These are phyloP conservation scores for Pythium periplocum DNA, from an alignment of 352 stramenopile genomes.

Conservation along the genomic window DNA sequence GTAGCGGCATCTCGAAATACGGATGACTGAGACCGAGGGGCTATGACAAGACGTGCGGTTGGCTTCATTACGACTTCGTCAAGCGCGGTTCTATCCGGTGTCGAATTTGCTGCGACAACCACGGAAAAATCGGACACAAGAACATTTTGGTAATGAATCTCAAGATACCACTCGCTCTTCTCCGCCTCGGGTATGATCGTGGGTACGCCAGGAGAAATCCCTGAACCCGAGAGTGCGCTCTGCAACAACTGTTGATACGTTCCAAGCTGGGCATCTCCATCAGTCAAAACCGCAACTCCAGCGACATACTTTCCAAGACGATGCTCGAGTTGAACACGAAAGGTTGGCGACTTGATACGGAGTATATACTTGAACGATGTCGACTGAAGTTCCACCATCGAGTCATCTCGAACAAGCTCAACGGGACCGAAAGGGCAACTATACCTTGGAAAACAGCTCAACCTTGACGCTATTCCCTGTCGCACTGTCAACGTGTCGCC, in stretches of 20 bases:
- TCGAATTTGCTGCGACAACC: slow-evolving; percentile 5
- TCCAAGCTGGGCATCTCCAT: neutral
- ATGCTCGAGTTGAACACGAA: slow-evolving; percentile 2
- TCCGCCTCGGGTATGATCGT: neutral
- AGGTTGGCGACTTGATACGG: slow-evolving; percentile 3
- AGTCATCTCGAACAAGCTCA: slow-evolving; percentile 11
- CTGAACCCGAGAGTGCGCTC: neutral
- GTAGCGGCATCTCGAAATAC: slow-evolving; percentile 1
- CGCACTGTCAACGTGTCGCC: neutral
- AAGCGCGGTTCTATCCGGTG: slow-evolving; percentile 1
- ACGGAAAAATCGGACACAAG: slow-evolving; percentile 15
- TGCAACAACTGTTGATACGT: neutral
- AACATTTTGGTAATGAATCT: slow-evolving; percentile 4
- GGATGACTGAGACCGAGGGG: neutral
- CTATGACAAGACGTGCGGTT: slow-evolving; percentile 3
- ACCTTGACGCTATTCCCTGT: neutral
- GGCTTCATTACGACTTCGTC: slow-evolving; percentile 4
- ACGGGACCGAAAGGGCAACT: slow-evolving; percentile 16
- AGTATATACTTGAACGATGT: slow-evolving; percentile 8
- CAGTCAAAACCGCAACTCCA: neutral
- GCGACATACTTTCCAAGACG: slow-evolving; percentile 1
- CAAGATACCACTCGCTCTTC: slow-evolving; percentile 8
- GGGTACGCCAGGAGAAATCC: neutral
- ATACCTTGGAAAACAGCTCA: slow-evolving; percentile 9
- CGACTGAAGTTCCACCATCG: slow-evolving; percentile 9